phyloP scores from a whole-genome alignment of 371 early-diverging fungal genomes.

The Chytridium lagenaria region DNA sequence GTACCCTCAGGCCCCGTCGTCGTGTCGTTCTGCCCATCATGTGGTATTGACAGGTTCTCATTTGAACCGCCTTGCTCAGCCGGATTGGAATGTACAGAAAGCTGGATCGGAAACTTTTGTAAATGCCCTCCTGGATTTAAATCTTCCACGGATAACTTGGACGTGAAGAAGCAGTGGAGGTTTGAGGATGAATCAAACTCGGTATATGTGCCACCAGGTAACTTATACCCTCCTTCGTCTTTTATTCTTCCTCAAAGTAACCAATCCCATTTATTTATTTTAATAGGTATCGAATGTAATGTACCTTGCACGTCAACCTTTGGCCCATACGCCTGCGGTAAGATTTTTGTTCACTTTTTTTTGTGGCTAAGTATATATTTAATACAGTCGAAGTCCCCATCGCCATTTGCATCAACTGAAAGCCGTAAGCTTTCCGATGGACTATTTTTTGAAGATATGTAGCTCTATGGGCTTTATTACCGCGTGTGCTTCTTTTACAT shows the following conservation, averaged over 20 bases:
- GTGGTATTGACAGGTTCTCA: slow-evolving; percentile 1
- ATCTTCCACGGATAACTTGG: slow-evolving; percentile 3
- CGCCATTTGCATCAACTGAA: slow-evolving; percentile 1
- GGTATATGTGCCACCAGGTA: not conserved
- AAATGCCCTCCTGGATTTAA: slow-evolving; percentile 2
- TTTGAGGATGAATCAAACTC: not conserved
- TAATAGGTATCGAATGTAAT: not conserved
- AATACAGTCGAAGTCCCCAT: not conserved
- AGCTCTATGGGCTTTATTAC: too few species aligned
- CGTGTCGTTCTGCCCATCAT: not conserved
- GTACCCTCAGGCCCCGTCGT: not conserved
- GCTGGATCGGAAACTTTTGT: slow-evolving; percentile 9
- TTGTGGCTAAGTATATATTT: not conserved
- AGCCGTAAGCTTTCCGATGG: too few species aligned
- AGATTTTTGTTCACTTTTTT: not conserved
- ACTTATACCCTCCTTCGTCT: too few species aligned
- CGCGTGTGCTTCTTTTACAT: too few species aligned
- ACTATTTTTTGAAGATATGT: too few species aligned
- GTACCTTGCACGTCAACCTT: not conserved
- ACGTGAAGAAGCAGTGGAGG: not conserved
- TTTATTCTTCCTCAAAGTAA: too few species aligned
- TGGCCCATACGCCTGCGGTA: slow-evolving; percentile 5
- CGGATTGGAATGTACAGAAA: not conserved
- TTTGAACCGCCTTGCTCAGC: not conserved
- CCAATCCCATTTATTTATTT: not conserved